These are phyloP conservation scores for Aphanomyces stellatus DNA, from an alignment of 352 stramenopile species.

Conservation along the genomic window DNA sequence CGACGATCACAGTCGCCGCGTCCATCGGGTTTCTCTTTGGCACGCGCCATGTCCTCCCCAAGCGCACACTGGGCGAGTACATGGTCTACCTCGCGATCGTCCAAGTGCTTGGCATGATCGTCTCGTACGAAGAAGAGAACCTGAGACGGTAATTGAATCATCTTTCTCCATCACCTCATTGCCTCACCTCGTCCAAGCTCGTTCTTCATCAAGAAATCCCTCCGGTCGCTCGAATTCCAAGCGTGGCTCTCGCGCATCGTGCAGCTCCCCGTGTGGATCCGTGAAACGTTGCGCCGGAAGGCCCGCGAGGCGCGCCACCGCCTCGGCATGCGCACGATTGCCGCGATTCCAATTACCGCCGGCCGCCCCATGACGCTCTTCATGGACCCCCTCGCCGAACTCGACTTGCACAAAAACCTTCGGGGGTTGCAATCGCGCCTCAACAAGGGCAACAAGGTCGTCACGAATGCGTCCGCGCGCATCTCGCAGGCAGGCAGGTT, in stretches of 20 bases:
- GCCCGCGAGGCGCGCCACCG: background rate
- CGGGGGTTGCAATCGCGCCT: background rate
- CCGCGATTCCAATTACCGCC: background rate
- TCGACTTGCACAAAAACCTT: background rate
- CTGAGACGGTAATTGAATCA: conserved; percentile 31
- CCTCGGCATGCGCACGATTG: background rate
- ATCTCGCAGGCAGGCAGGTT: background rate
- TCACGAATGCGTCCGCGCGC: conserved; percentile 3
- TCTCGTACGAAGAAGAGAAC: conserved; percentile 75
- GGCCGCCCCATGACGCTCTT: background rate
- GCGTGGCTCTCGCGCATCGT: conserved; percentile 62
- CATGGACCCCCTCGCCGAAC: background rate
- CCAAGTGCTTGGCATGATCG: conserved; percentile 74
- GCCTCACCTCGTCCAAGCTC: conserved; percentile 12
- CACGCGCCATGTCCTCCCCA: background rate
- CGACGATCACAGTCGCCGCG: conserved; percentile 51
- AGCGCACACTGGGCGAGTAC: conserved; percentile 34
- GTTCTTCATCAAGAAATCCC: conserved; percentile 77
- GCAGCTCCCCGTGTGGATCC: conserved; percentile 58
- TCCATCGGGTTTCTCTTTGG: conserved; percentile 37
- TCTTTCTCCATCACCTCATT: background rate
- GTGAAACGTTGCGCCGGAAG: conserved; percentile 24
- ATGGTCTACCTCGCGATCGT: conserved; percentile 54
- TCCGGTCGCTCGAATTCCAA: conserved; percentile 69
- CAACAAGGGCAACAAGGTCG: conserved; percentile 18